phyloP scores from a whole-genome alignment of 176 grass and related monocot genomes.

The Cenchrus fungigraminus region DNA sequence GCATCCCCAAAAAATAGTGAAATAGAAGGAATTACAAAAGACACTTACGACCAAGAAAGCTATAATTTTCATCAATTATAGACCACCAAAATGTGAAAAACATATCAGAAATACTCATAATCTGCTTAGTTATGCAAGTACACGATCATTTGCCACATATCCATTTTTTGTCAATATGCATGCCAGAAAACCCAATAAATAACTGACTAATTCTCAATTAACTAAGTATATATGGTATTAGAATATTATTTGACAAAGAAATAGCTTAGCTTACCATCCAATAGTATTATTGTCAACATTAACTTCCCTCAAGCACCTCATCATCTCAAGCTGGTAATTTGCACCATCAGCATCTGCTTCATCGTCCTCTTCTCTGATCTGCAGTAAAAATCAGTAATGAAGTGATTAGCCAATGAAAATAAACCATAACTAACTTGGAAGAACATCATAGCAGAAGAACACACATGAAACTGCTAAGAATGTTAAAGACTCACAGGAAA shows the following conservation, averaged over 20 bases:
- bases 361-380: slow-evolving; percentile 97
- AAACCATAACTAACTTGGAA: slow-evolving; percentile 26
- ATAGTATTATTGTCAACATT: slow-evolving; percentile 99
- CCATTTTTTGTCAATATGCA: neutral
- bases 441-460: neutral
- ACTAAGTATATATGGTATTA: neutral
- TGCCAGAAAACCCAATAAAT: neutral
- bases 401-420: slow-evolving; percentile 29
- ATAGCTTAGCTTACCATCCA: slow-evolving; percentile 76
- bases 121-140: slow-evolving; percentile 17
- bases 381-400: neutral
- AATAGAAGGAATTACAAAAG: neutral
- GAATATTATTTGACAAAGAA: slow-evolving; percentile 5
- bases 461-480: neutral
- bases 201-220: slow-evolving; percentile 27
- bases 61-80: neutral
- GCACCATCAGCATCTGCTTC: slow-evolving; percentile 97
- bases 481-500: slow-evolving; percentile 70
- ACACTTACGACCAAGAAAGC: neutral
- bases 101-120: neutral
- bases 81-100: neutral
- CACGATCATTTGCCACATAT: neutral
- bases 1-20: neutral
- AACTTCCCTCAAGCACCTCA: slow-evolving; percentile 96
- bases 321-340: slow-evolving; percentile 99